Evolutionary conservation across 371 early-diverging fungal species (phyloP), one percentile per base, ranked within the genome.

Genomic region (Circinella umbellata): DNA sequence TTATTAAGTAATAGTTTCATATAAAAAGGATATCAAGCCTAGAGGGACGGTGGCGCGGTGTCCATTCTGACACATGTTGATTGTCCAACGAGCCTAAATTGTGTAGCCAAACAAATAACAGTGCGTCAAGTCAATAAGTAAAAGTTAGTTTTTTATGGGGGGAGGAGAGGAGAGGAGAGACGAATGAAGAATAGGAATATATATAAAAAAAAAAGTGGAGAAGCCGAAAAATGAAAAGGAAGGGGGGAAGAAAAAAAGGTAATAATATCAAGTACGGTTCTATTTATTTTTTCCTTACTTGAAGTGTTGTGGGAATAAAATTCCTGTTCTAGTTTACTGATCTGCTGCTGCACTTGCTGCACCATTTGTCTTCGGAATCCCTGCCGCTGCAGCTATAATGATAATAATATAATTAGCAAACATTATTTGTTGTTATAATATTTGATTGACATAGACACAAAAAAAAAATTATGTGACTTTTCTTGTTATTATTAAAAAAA

Each of bases 11-110:
- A n/a, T 15, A 49, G 49, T 49, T 9, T 5, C 15, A n/a, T 4
- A 34, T 47, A 67, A 69, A 75, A 75, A 75, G 75, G 75, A 75
- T 75, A 75, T 76, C 74, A 48, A 77, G 72, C 70, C 66, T 63
- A 7, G 72, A 69, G 17, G 77, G 74, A 63, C 77, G 66, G 57
- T 70, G 70, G 34, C 69, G 74, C 17, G 77, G 77, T 18, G 66
- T 55, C 77, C 77, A 77, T 34, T 72, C 73, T 37, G 68, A 35
- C 35, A 83, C 61, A 70, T 79, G 77, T 36, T 77, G 75, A 49
- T 79, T 75, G 62, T 80, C 78, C 63, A 77, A 70, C 36, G 74
- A 76, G 60, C 76, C 79, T 80, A 57, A 38, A 69, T 34, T 61
- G 37, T 39, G 54, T 18, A 55, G 18, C 34, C 42, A 63, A 49